Conservation (phyloP, 352 stramenopile species). For the Halophytophthora polymorphica region DNA sequence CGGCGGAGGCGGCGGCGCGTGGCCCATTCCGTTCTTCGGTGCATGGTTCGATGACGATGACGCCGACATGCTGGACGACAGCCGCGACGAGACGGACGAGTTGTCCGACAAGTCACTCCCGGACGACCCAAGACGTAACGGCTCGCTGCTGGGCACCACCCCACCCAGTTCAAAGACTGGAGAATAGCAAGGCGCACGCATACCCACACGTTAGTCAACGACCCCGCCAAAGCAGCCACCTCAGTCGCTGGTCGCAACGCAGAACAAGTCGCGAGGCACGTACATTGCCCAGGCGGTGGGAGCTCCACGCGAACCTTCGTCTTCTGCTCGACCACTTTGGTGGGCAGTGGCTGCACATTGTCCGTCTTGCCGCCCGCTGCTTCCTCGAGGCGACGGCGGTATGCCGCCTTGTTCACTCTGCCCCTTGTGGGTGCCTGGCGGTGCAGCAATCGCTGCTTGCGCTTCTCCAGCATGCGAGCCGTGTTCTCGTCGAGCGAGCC, state of each 20-base stretch:
- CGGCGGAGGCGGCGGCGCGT: slow-evolving; percentile 24
- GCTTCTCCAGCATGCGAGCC: slow-evolving; percentile 63
- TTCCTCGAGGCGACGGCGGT: slow-evolving; percentile 71
- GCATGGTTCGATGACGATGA: slow-evolving; percentile 27
- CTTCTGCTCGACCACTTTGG: slow-evolving; percentile 60
- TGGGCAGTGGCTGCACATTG: slow-evolving; percentile 67
- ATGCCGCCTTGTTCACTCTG: slow-evolving; percentile 75
- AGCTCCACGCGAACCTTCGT: slow-evolving; percentile 66
- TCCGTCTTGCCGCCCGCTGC: slow-evolving; percentile 75
- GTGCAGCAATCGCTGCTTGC: slow-evolving; percentile 65
- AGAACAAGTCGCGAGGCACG: slow-evolving; percentile 10
- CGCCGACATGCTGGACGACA: slow-evolving; percentile 44
- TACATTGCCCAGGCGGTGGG: slow-evolving; percentile 75
- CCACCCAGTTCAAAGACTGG: slow-evolving; percentile 54
- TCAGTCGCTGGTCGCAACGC: too few relatives aligned
- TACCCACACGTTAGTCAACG: slow-evolving; percentile 2
- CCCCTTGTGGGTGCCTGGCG: slow-evolving; percentile 64
- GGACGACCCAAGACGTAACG: slow-evolving; percentile 33
- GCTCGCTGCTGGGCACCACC: slow-evolving; percentile 18
- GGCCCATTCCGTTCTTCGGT: slow-evolving; percentile 20
- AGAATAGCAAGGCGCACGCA: slow-evolving; percentile 2
- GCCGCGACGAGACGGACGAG: slow-evolving; percentile 47
- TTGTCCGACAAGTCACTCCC: slow-evolving; percentile 52
- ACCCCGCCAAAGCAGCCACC: too few relatives aligned
- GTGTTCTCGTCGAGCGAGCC: slow-evolving; percentile 78